These are phyloP conservation scores for Polychaeton citri DNA, from an alignment of 2,329 filamentous ascomycete genomes.

Conservation along the genomic window DNA sequence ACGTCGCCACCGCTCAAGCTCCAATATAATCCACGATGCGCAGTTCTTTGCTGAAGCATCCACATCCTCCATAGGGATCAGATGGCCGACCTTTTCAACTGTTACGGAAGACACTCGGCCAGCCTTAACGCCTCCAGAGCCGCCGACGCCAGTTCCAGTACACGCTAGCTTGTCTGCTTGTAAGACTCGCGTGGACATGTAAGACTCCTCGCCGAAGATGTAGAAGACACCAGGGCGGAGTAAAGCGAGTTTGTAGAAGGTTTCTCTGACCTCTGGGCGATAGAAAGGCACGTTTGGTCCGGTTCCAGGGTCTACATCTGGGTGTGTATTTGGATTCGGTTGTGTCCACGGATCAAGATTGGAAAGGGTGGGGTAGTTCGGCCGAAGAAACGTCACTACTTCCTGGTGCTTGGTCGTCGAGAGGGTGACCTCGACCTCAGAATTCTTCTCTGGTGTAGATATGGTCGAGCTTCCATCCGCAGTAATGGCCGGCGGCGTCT, in stretches of 20 bases:
- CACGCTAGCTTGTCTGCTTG: slow-evolving; percentile 45
- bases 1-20: slow-evolving; percentile 18
- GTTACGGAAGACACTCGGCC: slow-evolving; percentile 55
- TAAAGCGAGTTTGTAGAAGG: slow-evolving; percentile 43
- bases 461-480: slow-evolving; percentile 14
- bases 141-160: slow-evolving; percentile 55
- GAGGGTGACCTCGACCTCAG: slow-evolving; percentile 48
- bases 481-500: slow-evolving; percentile 12
- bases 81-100: slow-evolving; percentile 55
- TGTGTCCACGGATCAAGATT: slow-evolving; percentile 16
- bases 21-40: not conserved
- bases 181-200: slow-evolving; percentile 39
- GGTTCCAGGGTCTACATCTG: slow-evolving; percentile 25
- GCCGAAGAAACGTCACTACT: slow-evolving; percentile 62
- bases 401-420: slow-evolving; percentile 80
- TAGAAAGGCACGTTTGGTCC: slow-evolving; percentile 45
- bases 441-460: slow-evolving; percentile 6
- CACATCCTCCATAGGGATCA: slow-evolving; percentile 74
- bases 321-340: slow-evolving; percentile 28
- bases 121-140: slow-evolving; percentile 49
- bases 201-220: slow-evolving; percentile 50
- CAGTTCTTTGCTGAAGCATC: slow-evolving; percentile 12
- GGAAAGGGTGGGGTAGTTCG: slow-evolving; percentile 31
- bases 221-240: slow-evolving; percentile 56
- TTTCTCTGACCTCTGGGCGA: slow-evolving; percentile 47